Evolutionary conservation across 2,329 filamentous ascomycete species (phyloP).

Genomic region (Penicillium sp.): DNA sequence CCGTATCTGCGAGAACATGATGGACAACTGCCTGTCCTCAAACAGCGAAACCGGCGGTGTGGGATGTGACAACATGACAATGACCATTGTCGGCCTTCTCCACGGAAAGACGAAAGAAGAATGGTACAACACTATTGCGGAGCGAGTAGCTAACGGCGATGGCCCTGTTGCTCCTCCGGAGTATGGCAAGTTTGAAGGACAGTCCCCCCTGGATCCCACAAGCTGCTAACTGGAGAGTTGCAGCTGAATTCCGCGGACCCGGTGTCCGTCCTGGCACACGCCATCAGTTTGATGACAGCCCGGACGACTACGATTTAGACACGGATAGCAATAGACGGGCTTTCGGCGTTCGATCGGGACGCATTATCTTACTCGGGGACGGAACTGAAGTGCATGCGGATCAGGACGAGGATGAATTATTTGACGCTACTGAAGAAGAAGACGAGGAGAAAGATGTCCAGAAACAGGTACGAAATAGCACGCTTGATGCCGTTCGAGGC

Average conservation of each 20-base stretch:
- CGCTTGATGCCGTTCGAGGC: conserved; percentile 31
- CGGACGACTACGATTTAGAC: conserved; percentile 52
- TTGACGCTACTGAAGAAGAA: conserved; percentile 83
- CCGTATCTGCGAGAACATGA: conserved; percentile 99
- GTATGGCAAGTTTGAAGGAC: conserved; percentile 79
- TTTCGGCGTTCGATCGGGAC: conserved; percentile 69
- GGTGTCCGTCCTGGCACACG: conserved; percentile 61
- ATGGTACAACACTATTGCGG: conserved; percentile 96
- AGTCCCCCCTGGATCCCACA: conserved; percentile 21
- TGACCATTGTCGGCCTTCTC: conserved; percentile 84
- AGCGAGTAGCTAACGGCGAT: conserved; percentile 91
- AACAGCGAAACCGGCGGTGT: conserved; percentile 98
- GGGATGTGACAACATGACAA: conserved; percentile 99
- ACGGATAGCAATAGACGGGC: conserved; percentile 49
- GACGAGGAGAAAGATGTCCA: conserved; percentile 80
- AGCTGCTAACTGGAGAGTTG: conserved; percentile 37
- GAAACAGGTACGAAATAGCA: conserved; percentile 71
- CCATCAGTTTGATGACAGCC: conserved; percentile 77
- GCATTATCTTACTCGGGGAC: conserved; percentile 92
- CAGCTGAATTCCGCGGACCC: conserved; percentile 81
- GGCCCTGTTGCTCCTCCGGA: conserved; percentile 97
- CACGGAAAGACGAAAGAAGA: conserved; percentile 91
- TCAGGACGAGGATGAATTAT: conserved; percentile 87
- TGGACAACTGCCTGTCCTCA: conserved; percentile 98
- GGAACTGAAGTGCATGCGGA: conserved; percentile 89